Evolutionary conservation across 2,329 filamentous ascomycete species (phyloP).

Genomic region (Pseudogymnoascus sp.): DNA sequence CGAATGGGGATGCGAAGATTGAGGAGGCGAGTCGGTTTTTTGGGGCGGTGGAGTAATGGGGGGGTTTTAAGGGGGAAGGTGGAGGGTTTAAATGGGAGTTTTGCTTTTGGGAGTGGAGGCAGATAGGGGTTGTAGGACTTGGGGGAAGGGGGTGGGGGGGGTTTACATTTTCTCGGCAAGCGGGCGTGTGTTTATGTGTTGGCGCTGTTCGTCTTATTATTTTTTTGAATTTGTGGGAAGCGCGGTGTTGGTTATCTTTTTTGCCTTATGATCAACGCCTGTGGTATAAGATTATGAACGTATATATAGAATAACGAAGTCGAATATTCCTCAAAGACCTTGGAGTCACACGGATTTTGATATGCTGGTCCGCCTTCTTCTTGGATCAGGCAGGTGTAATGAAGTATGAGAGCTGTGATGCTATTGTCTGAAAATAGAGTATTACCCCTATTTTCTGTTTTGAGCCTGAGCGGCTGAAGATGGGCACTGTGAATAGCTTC

Average conservation of each 20-base stretch:
- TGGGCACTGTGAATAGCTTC: neutral
- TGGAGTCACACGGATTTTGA: neutral
- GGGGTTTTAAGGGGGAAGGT: neutral
- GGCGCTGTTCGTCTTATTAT: neutral
- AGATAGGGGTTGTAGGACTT: neutral
- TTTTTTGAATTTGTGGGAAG: neutral
- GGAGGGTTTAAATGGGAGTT: neutral
- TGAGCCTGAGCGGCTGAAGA: neutral
- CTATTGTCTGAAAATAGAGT: neutral
- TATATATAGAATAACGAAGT: neutral
- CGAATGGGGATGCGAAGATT: conserved; percentile 72
- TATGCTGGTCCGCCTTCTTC: neutral
- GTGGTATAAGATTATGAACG: conserved; percentile 1
- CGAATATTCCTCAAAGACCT: neutral
- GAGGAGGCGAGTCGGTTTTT: conserved; percentile 74
- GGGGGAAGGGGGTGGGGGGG: neutral
- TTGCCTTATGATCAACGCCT: conserved; percentile 1
- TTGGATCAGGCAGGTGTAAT: neutral
- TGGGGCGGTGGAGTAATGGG: conserved; percentile 45
- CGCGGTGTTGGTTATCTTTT: neutral
- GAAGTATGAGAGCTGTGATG: neutral
- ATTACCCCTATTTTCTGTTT: neutral
- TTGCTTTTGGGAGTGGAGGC: neutral
- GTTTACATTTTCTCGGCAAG: neutral
- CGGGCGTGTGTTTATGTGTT: neutral